phyloP scores from a whole-genome alignment of 306 rosid genomes.

The Pterocarpus macrocarpus region DNA sequence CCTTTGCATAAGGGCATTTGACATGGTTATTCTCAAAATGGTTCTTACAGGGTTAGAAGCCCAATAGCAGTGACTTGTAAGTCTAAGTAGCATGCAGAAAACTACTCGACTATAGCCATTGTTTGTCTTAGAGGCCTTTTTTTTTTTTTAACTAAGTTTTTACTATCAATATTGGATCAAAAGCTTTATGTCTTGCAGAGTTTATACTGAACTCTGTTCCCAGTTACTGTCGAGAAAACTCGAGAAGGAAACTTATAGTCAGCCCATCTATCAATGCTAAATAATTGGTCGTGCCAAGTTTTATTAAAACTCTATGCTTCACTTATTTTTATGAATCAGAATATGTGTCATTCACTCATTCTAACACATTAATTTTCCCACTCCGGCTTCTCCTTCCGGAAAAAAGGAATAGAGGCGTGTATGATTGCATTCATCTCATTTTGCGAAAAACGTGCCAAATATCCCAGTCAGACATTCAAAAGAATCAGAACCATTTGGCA shows the following conservation, averaged over 20 bases:
- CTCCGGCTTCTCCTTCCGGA: background rate
- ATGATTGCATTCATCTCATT: background rate
- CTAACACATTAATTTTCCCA: background rate
- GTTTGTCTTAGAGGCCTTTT: conserved; percentile 9
- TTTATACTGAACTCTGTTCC: conserved; percentile 43
- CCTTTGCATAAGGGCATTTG: conserved; percentile 74
- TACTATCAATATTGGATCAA: conserved; percentile 42
- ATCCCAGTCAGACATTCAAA: too few species aligned
- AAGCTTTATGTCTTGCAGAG: conserved; percentile 50
- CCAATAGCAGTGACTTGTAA: conserved; percentile 89
- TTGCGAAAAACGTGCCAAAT: background rate
- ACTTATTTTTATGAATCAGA: background rate
- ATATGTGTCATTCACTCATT: background rate
- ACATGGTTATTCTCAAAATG: conserved; percentile 70
- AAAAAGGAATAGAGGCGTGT: background rate
- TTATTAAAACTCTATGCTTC: conserved; percentile 4
- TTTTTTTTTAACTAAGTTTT: background rate
- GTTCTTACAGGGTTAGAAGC: conserved; percentile 76
- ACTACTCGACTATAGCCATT: background rate
- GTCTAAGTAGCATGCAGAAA: conserved; percentile 32
- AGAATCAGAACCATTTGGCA: too few species aligned
- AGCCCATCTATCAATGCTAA: conserved; percentile 34
- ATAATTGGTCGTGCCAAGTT: conserved; percentile 38
- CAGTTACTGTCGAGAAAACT: conserved; percentile 48
- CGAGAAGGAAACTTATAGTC: conserved; percentile 23